A percentile compares a stretch with the other conserved stretches of the same genome.
These are phyloP conservation scores for Aspergillus felis DNA, from an alignment of 2,329 filamentous ascomycete genomes.

Conservation along the genomic window DNA sequence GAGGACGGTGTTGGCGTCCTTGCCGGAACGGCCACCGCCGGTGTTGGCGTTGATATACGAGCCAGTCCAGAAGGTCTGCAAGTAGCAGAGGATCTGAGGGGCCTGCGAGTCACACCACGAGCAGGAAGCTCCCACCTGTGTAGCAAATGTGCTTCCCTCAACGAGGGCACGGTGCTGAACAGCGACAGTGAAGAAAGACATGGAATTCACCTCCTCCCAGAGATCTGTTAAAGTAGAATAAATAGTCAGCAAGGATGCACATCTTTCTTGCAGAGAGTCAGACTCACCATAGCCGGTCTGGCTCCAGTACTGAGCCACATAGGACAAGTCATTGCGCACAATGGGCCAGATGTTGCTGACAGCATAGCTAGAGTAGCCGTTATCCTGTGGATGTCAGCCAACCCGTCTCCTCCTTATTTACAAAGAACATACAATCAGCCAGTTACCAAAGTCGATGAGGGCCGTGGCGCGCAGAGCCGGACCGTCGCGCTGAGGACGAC, in stretches of 20 bases:
- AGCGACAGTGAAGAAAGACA: constrained; percentile 74
- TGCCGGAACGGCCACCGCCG: constrained; percentile 61
- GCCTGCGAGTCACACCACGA: constrained; percentile 60
- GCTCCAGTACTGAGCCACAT: constrained; percentile 55
- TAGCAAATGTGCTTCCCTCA: constrained; percentile 61
- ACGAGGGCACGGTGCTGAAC: constrained; percentile 62
- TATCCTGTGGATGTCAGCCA: constrained; percentile 33
- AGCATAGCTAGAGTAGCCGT: constrained; percentile 54
- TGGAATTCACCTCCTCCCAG: constrained; percentile 76
- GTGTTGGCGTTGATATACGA: constrained; percentile 64
- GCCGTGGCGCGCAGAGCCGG: constrained; percentile 72
- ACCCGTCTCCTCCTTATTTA: no score
- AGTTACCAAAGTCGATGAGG: constrained; percentile 68
- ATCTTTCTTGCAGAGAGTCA: neutral
- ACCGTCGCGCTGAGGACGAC: constrained; percentile 74
- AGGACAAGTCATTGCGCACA: constrained; percentile 70
- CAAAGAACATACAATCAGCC: constrained; percentile 50
- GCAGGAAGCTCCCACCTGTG: constrained; percentile 59
- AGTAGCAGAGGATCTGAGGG: constrained; percentile 67
- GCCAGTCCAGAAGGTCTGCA: constrained; percentile 69
- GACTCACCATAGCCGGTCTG: constrained; percentile 53
- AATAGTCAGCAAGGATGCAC: neutral
- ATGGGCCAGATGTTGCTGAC: constrained; percentile 65
- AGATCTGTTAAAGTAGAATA: constrained; percentile 47
- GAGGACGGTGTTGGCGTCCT: constrained; percentile 66